These are phyloP conservation scores for Sclerotinia minor DNA, from an alignment of 2,329 filamentous ascomycete genomes.

Conservation along the genomic window DNA sequence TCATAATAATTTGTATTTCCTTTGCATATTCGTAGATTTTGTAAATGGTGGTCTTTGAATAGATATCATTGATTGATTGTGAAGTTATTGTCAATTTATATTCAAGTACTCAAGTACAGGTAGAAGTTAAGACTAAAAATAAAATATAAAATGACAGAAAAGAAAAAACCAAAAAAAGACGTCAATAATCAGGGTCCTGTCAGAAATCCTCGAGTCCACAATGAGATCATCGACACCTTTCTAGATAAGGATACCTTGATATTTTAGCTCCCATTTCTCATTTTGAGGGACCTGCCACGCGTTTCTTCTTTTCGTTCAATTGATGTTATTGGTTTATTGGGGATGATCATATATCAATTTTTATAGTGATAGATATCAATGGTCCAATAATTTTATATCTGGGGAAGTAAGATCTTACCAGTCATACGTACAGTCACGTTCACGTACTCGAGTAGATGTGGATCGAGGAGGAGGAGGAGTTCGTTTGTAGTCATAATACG, in stretches of 20 bases:
- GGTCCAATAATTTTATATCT: neutral
- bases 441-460: neutral
- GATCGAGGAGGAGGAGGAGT: neutral
- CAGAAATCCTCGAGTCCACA: neutral
- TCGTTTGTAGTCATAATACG: neutral
- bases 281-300: neutral
- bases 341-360: neutral
- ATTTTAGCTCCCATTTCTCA: neutral
- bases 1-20: too few relatives aligned
- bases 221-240: constrained; percentile 11
- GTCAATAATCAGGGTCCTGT: neutral
- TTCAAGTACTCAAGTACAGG: neutral
- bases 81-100: too few relatives aligned
- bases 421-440: too few relatives aligned
- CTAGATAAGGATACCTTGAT: neutral
- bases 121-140: neutral
- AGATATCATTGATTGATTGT: too few relatives aligned
- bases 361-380: too few relatives aligned
- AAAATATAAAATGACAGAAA: neutral
- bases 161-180: neutral
- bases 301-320: neutral
- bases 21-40: neutral
- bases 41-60: neutral
- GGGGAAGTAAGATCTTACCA: neutral
- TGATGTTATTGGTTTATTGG: neutral